Conservation (phyloP, 169 alveolate species). For the Plasmodium malariae region DNA sequence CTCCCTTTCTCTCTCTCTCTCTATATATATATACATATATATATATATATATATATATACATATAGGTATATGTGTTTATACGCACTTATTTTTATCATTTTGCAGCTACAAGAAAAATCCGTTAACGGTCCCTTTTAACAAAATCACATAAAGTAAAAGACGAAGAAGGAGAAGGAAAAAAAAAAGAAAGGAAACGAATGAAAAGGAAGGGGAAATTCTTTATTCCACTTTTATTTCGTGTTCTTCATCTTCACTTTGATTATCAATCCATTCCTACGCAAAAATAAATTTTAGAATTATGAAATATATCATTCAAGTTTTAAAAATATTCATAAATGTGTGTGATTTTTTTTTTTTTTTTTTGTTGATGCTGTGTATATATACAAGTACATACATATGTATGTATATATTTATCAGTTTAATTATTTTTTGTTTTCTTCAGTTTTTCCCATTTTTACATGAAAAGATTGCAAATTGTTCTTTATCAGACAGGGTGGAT, state of each 20-base stretch:
- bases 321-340: constrained; percentile 9
- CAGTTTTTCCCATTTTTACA: constrained; percentile 44
- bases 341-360: constrained; percentile 4
- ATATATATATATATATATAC: no score
- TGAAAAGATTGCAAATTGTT: constrained; percentile 66
- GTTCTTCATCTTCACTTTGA: constrained; percentile 79
- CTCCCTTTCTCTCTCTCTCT: background rate
- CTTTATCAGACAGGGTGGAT: constrained; percentile 34
- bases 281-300: constrained; percentile 4
- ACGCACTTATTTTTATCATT: background rate
- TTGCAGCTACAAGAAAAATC: constrained; percentile 75
- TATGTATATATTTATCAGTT: constrained; percentile 3
- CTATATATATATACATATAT: no score
- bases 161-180: background rate
- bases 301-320: constrained; percentile 2
- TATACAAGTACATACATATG: background rate
- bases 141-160: background rate
- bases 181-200: background rate
- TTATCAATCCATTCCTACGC: constrained; percentile 76
- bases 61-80: constrained; percentile 2
- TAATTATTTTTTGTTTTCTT: constrained; percentile 11
- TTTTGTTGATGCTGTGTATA: background rate
- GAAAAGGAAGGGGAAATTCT: background rate
- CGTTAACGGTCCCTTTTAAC: constrained; percentile 73
- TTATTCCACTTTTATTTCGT: constrained; percentile 74